Percentiles rank a stretch among this genome's conserved stretches.
These are phyloP conservation scores for Plantago major DNA, from an alignment of 257 asterid genomes.

Conservation along the genomic window DNA sequence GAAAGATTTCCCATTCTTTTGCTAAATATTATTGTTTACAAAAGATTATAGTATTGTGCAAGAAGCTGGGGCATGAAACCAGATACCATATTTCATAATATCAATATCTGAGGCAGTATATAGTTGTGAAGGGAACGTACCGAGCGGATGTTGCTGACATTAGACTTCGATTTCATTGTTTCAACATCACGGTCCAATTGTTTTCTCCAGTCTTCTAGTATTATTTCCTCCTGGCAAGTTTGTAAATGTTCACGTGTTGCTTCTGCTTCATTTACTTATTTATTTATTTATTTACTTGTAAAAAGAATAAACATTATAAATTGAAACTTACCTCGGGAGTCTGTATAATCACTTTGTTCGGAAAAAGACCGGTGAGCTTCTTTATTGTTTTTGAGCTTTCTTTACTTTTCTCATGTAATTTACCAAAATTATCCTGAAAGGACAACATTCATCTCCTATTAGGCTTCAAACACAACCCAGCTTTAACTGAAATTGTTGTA, in stretches of 20 bases:
- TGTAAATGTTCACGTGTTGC: slow-evolving; percentile 9
- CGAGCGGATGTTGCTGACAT: slow-evolving; percentile 57
- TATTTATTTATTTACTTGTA: slow-evolving; percentile 7
- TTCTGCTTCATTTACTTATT: slow-evolving; percentile 1
- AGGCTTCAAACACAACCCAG: slow-evolving; percentile 3
- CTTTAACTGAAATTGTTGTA: not conserved
- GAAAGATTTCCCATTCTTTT: too few species aligned
- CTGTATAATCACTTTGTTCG: slow-evolving; percentile 81
- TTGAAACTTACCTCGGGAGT: slow-evolving; percentile 67
- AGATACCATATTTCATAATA: too few species aligned
- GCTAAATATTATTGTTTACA: too few species aligned
- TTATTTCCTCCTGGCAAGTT: slow-evolving; percentile 60
- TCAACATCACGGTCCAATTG: slow-evolving; percentile 75
- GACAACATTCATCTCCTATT: not conserved
- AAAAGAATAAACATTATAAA: slow-evolving; percentile 12
- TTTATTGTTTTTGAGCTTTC: slow-evolving; percentile 79
- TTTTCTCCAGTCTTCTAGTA: slow-evolving; percentile 71
- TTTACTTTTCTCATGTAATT: slow-evolving; percentile 73
- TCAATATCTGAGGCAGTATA: slow-evolving; percentile 25
- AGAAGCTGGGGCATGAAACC: too few species aligned
- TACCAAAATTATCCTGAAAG: slow-evolving; percentile 73
- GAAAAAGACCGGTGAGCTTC: slow-evolving; percentile 83
- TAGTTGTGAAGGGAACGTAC: slow-evolving; percentile 38
- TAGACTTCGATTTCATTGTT: slow-evolving; percentile 74
- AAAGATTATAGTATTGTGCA: too few species aligned